These are phyloP conservation scores for Penicillium longicatenatum DNA, from an alignment of 495 filamentous ascomycete genomes.

Conservation along the genomic window DNA sequence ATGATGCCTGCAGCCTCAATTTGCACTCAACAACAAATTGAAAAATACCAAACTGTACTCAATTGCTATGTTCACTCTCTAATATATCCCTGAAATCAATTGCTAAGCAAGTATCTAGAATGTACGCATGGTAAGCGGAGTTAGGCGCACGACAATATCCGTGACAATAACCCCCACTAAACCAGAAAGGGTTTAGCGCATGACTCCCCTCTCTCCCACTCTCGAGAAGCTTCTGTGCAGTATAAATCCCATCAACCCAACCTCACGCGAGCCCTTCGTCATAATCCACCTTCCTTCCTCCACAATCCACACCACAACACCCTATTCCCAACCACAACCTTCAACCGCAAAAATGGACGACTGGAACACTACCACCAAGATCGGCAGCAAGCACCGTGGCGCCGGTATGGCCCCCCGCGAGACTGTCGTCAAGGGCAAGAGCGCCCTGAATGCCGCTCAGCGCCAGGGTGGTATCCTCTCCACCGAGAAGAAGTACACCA, in stretches of 20 bases:
- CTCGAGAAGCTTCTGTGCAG: slow-evolving; percentile 52
- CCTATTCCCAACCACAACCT: slow-evolving; percentile 5
- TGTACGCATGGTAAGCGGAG: background rate
- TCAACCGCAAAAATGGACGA: slow-evolving; percentile 53
- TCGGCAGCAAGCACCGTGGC: slow-evolving; percentile 75
- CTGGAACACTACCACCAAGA: slow-evolving; percentile 91
- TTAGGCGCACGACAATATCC: background rate
- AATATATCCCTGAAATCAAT: background rate
- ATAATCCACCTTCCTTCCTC: slow-evolving; percentile 14
- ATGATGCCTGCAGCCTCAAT: background rate
- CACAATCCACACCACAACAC: slow-evolving; percentile 7
- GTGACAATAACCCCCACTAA: slow-evolving; percentile 5
- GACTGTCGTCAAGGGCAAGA: slow-evolving; percentile 83
- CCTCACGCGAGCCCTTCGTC: slow-evolving; percentile 34
- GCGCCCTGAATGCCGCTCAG: slow-evolving; percentile 87
- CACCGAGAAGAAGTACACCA: slow-evolving; percentile 91
- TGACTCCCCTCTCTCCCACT: slow-evolving; percentile 35
- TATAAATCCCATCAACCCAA: slow-evolving; percentile 38
- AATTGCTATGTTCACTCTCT: background rate
- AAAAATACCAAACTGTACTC: background rate
- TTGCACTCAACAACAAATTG: background rate
- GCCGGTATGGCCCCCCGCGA: slow-evolving; percentile 65
- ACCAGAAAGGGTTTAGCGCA: slow-evolving; percentile 33
- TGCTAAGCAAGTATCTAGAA: background rate
- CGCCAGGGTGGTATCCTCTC: slow-evolving; percentile 72